Percentiles rank a stretch among this genome's conserved stretches.
These are phyloP conservation scores for Gardenia jasminoides DNA, from an alignment of 257 asterid genomes.

Conservation along the genomic window DNA sequence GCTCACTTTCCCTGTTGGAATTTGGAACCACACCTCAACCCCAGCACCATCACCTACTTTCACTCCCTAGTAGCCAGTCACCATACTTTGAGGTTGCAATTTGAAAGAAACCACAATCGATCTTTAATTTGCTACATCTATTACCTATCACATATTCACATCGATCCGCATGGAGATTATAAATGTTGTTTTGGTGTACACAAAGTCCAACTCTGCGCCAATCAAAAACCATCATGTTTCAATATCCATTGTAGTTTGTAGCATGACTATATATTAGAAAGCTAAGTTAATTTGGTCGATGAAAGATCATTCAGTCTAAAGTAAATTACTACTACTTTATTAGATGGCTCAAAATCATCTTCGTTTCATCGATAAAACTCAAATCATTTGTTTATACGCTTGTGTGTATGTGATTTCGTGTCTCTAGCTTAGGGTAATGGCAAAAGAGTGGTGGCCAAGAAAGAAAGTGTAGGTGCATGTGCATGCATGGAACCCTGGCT, in stretches of 20 bases:
- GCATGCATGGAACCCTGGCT: conserved; percentile 47
- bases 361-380: background rate
- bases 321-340: background rate
- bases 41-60: background rate
- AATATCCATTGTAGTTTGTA: conserved; percentile 24
- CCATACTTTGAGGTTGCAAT: background rate
- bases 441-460: conserved; percentile 8
- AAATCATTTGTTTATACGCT: background rate
- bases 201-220: conserved; percentile 15
- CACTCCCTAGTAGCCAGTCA: background rate
- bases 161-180: conserved; percentile 19
- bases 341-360: conserved; percentile 11
- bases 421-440: conserved; percentile 3
- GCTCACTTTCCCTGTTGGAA: conserved; percentile 27
- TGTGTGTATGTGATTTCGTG: background rate
- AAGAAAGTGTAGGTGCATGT: conserved; percentile 46
- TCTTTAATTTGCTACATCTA: background rate
- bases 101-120: conserved; percentile 3
- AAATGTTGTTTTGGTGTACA: conserved; percentile 18
- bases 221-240: conserved; percentile 2
- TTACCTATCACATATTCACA: background rate
- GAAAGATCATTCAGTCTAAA: background rate
- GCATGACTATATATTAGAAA: conserved; percentile 28
- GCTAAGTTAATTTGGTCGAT: background rate
- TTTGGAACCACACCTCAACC: conserved; percentile 24